Evolutionary conservation across 2,329 filamentous ascomycete species (phyloP), one percentile per base, ranked within the genome.

Genomic region (Setomelanomma holmii): DNA sequence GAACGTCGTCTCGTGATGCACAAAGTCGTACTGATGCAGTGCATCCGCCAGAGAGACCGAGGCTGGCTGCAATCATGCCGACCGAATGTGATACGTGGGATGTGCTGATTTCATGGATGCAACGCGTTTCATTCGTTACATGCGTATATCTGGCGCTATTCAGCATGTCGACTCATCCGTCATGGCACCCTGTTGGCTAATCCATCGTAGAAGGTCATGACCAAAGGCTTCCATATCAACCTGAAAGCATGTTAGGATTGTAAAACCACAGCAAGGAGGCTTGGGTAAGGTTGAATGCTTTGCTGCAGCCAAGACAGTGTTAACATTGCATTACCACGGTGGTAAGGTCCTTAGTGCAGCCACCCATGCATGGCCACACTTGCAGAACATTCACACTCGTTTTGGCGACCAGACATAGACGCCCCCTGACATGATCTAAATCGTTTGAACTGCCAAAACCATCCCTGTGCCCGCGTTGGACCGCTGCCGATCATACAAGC

Each of bases 401-500:
- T 68, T 62, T 66, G 64, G 64, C 63, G 63, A 63, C 58, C 63
- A 68, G 64, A 66, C 54, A 53, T 56, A 55, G 56, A 51, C 12
- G 34, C 53, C 64, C 68, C 69, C 63, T 71, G 68, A 69, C 69
- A 67, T 61, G 62, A 61, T 60, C 61, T 57, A 57, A 63, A 63
- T 66, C 64, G 61, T 63, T 64, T 66, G 60, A 56, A 62, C 53
- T 55, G 53, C 59, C 53, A 58, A 60, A 59, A 59, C 38, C 50
- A 68, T 62, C 56, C 61, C 61, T 68, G 65, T 61, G 60, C 58
- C 58, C 61, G 62, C 58, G 58, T 61, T 61, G 56, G 58, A 69
- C 68, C 67, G 67, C 64, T 63, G 71, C 67, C 68, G 71, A 74
- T 74, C 71, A 66, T 64, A 58, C 53, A 66, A 60, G 56, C 69